These are phyloP conservation scores for Termitomyces sp. DNA, from an alignment of 768 basidiomycete species.

Conservation along the genomic window DNA sequence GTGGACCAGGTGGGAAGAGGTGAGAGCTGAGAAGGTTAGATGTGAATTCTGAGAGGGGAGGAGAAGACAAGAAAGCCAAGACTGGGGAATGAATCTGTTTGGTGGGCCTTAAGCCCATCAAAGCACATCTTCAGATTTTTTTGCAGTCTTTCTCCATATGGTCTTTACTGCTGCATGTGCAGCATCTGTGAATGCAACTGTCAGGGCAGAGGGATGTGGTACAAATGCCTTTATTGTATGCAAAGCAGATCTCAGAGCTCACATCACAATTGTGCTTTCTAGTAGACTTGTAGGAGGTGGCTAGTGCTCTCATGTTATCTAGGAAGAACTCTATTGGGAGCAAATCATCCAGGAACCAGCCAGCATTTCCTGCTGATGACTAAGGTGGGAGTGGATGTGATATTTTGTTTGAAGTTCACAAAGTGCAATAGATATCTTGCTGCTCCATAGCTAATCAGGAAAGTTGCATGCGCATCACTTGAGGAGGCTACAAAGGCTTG, in stretches of 20 bases:
- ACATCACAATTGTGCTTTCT: neutral
- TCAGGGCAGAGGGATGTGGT: neutral
- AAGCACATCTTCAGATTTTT: neutral
- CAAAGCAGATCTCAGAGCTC: neutral
- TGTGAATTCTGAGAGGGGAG: too few relatives aligned
- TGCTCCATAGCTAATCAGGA: neutral
- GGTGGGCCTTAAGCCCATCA: too few relatives aligned
- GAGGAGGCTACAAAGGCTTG: neutral
- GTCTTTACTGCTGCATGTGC: neutral
- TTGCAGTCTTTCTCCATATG: neutral
- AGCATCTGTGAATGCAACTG: neutral
- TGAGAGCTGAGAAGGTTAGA: too few relatives aligned
- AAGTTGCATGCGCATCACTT: neutral
- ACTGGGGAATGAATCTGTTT: too few relatives aligned
- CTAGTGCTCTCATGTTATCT: neutral
- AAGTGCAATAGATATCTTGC: neutral
- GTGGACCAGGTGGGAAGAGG: too few relatives aligned
- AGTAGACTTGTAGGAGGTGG: neutral
- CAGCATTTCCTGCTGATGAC: neutral
- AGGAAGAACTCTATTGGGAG: neutral
- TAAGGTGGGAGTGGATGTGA: slow-evolving; percentile 1
- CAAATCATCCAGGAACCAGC: neutral
- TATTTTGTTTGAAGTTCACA: neutral
- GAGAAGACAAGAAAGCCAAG: too few relatives aligned
- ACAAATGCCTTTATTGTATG: neutral